phyloP scores from a whole-genome alignment of 805 yeast genomes.

The Cyberlindnera euphorbiae region DNA sequence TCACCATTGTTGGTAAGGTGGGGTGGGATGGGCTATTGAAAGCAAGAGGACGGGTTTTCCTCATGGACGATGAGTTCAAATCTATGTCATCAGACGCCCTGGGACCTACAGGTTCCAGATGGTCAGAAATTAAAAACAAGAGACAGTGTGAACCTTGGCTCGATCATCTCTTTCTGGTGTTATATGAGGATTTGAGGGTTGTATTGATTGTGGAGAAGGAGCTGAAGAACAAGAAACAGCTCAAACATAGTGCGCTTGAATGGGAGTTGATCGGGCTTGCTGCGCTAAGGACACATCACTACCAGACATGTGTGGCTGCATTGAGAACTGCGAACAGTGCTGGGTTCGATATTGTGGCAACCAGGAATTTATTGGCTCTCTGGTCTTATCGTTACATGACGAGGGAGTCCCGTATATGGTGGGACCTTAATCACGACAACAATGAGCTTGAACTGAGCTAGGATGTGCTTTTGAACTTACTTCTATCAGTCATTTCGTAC shows the following conservation, averaged over 20 bases:
- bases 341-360: slow-evolving; percentile 59
- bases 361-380: slow-evolving; percentile 43
- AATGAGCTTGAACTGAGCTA: slow-evolving; percentile 21
- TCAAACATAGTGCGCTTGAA: slow-evolving; percentile 58
- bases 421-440: slow-evolving; percentile 16
- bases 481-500: slow-evolving; percentile 54
- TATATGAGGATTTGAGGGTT: slow-evolving; percentile 59
- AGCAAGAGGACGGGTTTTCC: slow-evolving; percentile 65
- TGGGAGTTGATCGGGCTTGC: slow-evolving; percentile 71
- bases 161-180: slow-evolving; percentile 63
- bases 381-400: slow-evolving; percentile 20
- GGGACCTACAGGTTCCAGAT: slow-evolving; percentile 10
- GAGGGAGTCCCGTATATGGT: slow-evolving; percentile 14
- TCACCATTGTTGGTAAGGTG: slow-evolving; percentile 56
- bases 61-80: slow-evolving; percentile 73
- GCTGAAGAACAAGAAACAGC: slow-evolving; percentile 17
- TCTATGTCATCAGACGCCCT: slow-evolving; percentile 22
- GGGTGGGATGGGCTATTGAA: slow-evolving; percentile 82
- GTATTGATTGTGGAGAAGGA: slow-evolving; percentile 31
- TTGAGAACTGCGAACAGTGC: slow-evolving; percentile 49
- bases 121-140: slow-evolving; percentile 29
- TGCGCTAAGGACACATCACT: slow-evolving; percentile 42
- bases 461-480: slow-evolving; percentile 37
- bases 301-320: slow-evolving; percentile 46
- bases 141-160: slow-evolving; percentile 75